Evolutionary conservation across 106 monocot species (phyloP).

Genomic region (Allium sativum): DNA sequence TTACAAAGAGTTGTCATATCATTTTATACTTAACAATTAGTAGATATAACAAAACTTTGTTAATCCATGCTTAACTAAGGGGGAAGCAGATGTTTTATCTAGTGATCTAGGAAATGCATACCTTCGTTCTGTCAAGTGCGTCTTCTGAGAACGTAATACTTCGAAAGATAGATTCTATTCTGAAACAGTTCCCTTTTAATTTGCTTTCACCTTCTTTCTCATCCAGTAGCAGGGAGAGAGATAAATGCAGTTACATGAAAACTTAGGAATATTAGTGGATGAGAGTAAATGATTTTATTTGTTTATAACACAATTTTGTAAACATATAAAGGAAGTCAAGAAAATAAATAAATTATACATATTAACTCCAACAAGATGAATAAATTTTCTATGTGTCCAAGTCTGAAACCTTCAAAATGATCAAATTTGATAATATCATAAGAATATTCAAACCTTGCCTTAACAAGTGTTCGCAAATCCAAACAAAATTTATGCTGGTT

Average conservation of each 20-base stretch:
- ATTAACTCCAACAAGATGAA: no score
- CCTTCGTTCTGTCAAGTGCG: slow-evolving; percentile 57
- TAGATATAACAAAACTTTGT: neutral
- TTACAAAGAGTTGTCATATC: slow-evolving; percentile 1
- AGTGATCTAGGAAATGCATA: slow-evolving; percentile 4
- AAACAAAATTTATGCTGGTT: no score
- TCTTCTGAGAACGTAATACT: slow-evolving; percentile 78
- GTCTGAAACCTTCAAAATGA: no score
- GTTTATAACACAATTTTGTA: no score
- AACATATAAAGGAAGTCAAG: no score
- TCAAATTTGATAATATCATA: no score
- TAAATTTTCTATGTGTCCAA: no score
- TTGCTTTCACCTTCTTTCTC: slow-evolving; percentile 40
- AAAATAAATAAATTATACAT: no score
- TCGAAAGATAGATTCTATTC: slow-evolving; percentile 52
- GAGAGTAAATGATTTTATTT: no score
- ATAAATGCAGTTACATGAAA: slow-evolving; percentile 70
- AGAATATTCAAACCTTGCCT: no score
- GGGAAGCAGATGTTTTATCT: no score
- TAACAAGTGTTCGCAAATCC: no score
- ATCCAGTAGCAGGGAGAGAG: slow-evolving; percentile 58
- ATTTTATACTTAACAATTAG: neutral
- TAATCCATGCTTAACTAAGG: neutral
- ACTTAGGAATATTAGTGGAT: neutral
- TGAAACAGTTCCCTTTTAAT: slow-evolving; percentile 20